Conservation (phyloP, 169 alveolate species). For the Cyclospora cayetanensis region DNA sequence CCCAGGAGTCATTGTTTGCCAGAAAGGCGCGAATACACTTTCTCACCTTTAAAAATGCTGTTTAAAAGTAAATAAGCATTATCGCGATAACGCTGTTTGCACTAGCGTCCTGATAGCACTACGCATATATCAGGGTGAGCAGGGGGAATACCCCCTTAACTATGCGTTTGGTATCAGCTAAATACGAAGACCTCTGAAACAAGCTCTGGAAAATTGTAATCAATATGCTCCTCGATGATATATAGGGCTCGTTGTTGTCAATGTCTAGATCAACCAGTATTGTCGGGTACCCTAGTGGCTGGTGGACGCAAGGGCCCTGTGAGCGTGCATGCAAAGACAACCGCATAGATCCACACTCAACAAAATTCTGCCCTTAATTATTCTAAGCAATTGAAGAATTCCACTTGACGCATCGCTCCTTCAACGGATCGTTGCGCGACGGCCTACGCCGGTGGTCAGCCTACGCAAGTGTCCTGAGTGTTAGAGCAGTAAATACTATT, state of each 20-base stretch:
- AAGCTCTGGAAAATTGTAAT: background rate
- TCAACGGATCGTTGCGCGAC: background rate
- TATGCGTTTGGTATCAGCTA: too few species aligned
- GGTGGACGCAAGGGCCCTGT: background rate
- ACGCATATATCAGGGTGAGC: too few species aligned
- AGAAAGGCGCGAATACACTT: too few species aligned
- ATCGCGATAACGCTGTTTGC: too few species aligned
- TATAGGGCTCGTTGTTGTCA: background rate
- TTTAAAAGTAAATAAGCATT: too few species aligned
- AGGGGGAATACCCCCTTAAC: too few species aligned
- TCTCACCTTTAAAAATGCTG: too few species aligned
- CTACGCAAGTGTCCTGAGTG: background rate
- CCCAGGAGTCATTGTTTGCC: too few species aligned
- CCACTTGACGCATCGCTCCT: background rate
- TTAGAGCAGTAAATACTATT: background rate
- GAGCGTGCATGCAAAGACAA: background rate
- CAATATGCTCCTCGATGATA: background rate
- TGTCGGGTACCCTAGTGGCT: background rate
- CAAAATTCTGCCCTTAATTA: background rate
- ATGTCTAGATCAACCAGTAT: background rate
- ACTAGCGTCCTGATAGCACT: too few species aligned
- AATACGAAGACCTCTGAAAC: too few species aligned
- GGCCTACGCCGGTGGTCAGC: background rate
- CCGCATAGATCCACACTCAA: background rate
- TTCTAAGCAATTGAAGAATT: background rate